Base-by-base conservation (phyloP, 1,284 basidiomycete species). In the Xerocomus nothofagi region DNA sequence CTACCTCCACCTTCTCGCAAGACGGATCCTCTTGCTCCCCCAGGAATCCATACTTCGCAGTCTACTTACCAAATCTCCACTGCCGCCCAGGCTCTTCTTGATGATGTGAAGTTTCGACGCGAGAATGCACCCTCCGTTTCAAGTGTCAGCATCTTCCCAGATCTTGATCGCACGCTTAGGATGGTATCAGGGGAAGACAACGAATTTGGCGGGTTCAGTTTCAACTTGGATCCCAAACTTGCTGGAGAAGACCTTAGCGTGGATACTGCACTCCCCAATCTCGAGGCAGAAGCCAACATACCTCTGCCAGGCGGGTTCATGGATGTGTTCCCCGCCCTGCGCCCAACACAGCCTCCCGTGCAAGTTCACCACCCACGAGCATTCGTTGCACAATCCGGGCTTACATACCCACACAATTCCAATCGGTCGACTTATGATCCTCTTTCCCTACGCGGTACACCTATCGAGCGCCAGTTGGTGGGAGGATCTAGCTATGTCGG, bases 1-100 rank as follows among this genome's bases (percentile, higher is more conserved):
- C 75, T 89, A 43, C 73, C 77, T 29, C 73, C 73, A 26, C 81
- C 77, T 26, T 73, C 72, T 53, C 78, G 77, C 41, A 76, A 76
- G 50, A 64, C 73, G 17, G 75, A 77, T 40, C 75, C 74, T n/a
- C 73, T 78, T 18, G 76, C 76, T 5, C 78, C 81, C 0, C 79
- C 80, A 54, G 77, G 78, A 37, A 77, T 82, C 23, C 64, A 81
- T 27, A 72, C 78, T 26, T 78, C 77, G 2, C 80, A 80, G 50
- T 79, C 84, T 23, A 79, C 85, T 3, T 95, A 94, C 68, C 91
- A 93, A 64, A 90, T 93, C 73, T 93, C 92, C 0, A 87, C 77
- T 12, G 86, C 88, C 38, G 91, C 90, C 0, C 87, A 88, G 58
- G 89, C 88, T 3, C 74, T 95, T 39, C 75, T 94, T 42, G 91